phyloP scores from a whole-genome alignment of 2,329 filamentous ascomycete genomes.

The Diplodia mutila region DNA sequence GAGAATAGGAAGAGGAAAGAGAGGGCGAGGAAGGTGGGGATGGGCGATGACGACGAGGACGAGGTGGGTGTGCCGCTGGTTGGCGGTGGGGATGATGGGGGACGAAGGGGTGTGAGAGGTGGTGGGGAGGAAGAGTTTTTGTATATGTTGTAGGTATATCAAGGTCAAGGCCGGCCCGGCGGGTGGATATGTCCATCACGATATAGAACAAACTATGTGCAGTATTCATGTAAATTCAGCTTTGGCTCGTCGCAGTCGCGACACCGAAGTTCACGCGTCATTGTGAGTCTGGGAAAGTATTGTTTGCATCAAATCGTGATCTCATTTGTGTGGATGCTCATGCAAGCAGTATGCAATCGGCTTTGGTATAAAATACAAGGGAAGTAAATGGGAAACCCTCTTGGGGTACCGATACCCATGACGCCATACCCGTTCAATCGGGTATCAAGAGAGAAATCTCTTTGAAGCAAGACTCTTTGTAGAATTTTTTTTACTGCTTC shows the following conservation, averaged over 20 bases:
- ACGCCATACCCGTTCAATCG: neutral
- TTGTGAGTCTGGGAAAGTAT: neutral
- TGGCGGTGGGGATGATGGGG: neutral
- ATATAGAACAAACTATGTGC: neutral
- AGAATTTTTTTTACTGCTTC: conserved; percentile 11
- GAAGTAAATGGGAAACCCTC: neutral
- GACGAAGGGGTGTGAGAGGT: neutral
- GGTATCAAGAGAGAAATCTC: neutral
- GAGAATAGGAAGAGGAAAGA: conserved; percentile 35
- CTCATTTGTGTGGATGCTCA: neutral
- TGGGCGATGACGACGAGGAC: neutral
- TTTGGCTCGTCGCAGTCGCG: neutral
- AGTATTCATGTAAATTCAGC: neutral
- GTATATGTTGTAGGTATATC: neutral
- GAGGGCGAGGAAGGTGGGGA: neutral
- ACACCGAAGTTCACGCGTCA: neutral
- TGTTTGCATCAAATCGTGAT: conserved; percentile 7
- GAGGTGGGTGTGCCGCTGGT: conserved; percentile 15
- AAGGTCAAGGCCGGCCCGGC: neutral
- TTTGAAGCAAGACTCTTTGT: neutral
- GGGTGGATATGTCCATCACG: neutral
- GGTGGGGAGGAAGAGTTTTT: neutral
- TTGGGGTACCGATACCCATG: neutral
- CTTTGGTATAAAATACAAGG: neutral
- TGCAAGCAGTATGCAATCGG: neutral